These are phyloP conservation scores for Paspalum vaginatum DNA, from an alignment of 176 grass and related monocot species.

Conservation along the genomic window DNA sequence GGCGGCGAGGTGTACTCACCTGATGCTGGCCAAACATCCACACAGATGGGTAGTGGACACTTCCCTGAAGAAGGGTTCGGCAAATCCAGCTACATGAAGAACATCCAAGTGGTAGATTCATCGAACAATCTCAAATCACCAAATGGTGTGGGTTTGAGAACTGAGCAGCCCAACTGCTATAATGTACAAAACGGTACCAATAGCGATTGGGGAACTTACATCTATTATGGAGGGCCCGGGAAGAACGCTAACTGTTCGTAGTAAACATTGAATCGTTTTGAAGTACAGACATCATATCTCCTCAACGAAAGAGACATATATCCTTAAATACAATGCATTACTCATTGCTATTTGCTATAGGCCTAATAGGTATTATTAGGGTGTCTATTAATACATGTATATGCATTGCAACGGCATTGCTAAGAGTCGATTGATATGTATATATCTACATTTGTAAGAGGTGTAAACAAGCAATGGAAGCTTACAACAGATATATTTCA, in stretches of 20 bases:
- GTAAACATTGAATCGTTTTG: constrained; percentile 1
- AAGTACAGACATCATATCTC: too few relatives aligned
- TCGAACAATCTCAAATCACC: constrained; percentile 68
- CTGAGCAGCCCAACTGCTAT: constrained; percentile 79
- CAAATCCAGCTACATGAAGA: constrained; percentile 77
- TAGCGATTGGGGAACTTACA: constrained; percentile 75
- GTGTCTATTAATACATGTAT: too few relatives aligned
- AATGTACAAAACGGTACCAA: constrained; percentile 74
- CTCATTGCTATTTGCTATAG: too few relatives aligned
- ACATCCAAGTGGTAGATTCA: constrained; percentile 73
- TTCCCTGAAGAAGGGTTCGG: constrained; percentile 80
- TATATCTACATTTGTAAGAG: too few relatives aligned
- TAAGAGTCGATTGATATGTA: too few relatives aligned
- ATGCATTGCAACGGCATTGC: too few relatives aligned
- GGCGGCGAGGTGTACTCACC: constrained; percentile 71
- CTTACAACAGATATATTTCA: too few relatives aligned
- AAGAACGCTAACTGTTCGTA: constrained; percentile 70
- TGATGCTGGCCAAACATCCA: constrained; percentile 68
- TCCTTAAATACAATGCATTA: too few relatives aligned
- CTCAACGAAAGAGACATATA: too few relatives aligned
- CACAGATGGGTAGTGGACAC: constrained; percentile 74
- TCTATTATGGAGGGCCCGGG: constrained; percentile 78
- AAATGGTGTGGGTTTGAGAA: constrained; percentile 56
- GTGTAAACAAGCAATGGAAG: too few relatives aligned
- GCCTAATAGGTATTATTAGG: too few relatives aligned